Percentiles rank a stretch among this genome's conserved stretches.
Evolutionary conservation across 1,139 yeast genomes (phyloP).

Genomic region (Hemisphaericaspora subhashii): DNA sequence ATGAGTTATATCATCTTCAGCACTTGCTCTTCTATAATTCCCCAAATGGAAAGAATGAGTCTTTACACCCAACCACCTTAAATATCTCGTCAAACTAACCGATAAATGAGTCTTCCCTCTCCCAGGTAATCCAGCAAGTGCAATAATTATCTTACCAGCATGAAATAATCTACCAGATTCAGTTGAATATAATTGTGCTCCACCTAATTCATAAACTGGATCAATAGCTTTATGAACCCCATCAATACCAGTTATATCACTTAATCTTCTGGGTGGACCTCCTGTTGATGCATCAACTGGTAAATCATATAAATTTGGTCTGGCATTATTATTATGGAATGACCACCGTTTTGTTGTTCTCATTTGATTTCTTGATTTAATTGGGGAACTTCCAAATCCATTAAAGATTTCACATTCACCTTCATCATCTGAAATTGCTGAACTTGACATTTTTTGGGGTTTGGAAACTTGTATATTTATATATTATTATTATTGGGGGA

Average conservation of each 20-base stretch:
- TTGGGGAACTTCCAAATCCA: constrained; percentile 42
- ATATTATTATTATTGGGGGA: background rate
- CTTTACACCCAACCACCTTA: constrained; percentile 93
- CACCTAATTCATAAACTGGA: constrained; percentile 52
- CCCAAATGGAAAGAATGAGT: constrained; percentile 92
- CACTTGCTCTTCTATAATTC: constrained; percentile 74
- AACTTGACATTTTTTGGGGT: constrained; percentile 7
- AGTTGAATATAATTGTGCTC: constrained; percentile 89
- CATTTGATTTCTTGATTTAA: constrained; percentile 28
- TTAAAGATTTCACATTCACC: constrained; percentile 37
- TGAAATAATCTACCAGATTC: constrained; percentile 89
- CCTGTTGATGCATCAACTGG: constrained; percentile 26
- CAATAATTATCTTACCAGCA: constrained; percentile 91
- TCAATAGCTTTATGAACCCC: constrained; percentile 57
- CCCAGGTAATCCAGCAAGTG: constrained; percentile 92
- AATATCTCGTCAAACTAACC: constrained; percentile 85
- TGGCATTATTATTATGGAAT: constrained; percentile 36
- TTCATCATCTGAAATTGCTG: constrained; percentile 28
- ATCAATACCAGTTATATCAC: constrained; percentile 48
- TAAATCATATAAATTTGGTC: constrained; percentile 39
- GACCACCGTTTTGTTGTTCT: constrained; percentile 48
- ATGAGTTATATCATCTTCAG: constrained; percentile 55
- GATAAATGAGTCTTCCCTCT: constrained; percentile 94
- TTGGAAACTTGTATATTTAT: background rate
- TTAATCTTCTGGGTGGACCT: constrained; percentile 30